Evolutionary conservation across 352 stramenopile genomes (phyloP), one percentile per base, ranked within the genome.

Genomic region (Globisporangium paddicum): DNA sequence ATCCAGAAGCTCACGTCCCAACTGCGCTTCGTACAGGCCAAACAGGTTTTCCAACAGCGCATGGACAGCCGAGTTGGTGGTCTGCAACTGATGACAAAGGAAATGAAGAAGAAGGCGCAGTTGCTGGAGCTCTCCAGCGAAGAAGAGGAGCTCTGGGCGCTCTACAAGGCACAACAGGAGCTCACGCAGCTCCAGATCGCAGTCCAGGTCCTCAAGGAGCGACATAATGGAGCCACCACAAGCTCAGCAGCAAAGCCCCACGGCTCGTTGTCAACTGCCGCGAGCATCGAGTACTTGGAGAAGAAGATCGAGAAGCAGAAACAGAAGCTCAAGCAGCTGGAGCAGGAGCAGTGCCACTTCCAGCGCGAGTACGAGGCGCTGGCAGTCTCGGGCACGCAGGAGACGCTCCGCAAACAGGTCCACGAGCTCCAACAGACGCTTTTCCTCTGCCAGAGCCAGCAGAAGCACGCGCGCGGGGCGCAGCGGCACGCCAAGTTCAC

Each of bases 341-440:
- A 82, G 45, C n/a, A 19, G 1, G 63, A 85, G 28, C 55, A 73
- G 10, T 35, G 52, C 25, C 47, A 58, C 7, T 69, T 61, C 55
- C 63, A 69, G 11, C 51, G 40, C 6, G 64, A 83, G 35, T 86
- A 77, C 61, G 69, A 87, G 19, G 40, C 41, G 16, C 66, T 88
- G 23, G 49, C 81, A 4, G 52, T 64, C 16, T 58, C 57, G n/a
- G 72, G 72, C 10, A 60, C 73, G n/a, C 64, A 87, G 45, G 75
- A 90, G n/a, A 42, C 25, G 37, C 61, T 87, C n/a, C 67, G 77
- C 14, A 71, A 68, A 18, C 75, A 78, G 2, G 70, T 82, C 3
- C 79, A 87, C 23, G 81, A 90, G 62, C 71, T 90, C 28, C 81
- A 89, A 60, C 79, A 87, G 26, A 52, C 87, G 18, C 64, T 88